phyloP scores from a whole-genome alignment of 192 early-diverging fungal species.

The Pecoramyces ruminantium region DNA sequence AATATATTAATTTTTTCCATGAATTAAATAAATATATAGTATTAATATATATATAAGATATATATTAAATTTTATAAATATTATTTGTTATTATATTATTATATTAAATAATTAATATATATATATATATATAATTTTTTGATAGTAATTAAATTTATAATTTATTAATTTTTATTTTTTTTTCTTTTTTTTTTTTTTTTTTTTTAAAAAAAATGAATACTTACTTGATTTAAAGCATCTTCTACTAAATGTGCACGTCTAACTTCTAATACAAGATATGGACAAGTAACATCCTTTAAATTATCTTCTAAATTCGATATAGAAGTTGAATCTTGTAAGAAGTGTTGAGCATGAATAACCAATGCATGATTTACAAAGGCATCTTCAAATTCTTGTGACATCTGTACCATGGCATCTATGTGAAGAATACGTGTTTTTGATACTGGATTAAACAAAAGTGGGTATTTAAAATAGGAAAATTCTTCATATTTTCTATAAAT shows the following conservation, averaged over 20 bases:
- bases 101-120: too few species aligned
- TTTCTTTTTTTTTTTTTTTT: too few species aligned
- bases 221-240: slow-evolving; percentile 60
- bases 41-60: too few species aligned
- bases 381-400: slow-evolving; percentile 62
- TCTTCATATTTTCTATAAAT: slow-evolving; percentile 6
- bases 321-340: slow-evolving; percentile 30
- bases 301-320: slow-evolving; percentile 31
- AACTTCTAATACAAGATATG: slow-evolving; percentile 66
- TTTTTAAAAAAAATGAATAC: too few species aligned
- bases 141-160: too few species aligned
- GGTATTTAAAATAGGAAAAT: slow-evolving; percentile 54
- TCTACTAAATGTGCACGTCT: slow-evolving; percentile 47
- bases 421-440: slow-evolving; percentile 52
- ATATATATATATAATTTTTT: too few species aligned
- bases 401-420: slow-evolving; percentile 58
- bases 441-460: slow-evolving; percentile 44
- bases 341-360: slow-evolving; percentile 51
- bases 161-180: too few species aligned
- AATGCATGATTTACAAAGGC: slow-evolving; percentile 67
- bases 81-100: too few species aligned
- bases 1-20: neutral
- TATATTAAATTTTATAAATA: too few species aligned
- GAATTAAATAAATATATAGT: too few species aligned
- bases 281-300: slow-evolving; percentile 41